Evolutionary conservation across 768 basidiomycete genomes (phyloP).

Genomic region (Mycena rosella): DNA sequence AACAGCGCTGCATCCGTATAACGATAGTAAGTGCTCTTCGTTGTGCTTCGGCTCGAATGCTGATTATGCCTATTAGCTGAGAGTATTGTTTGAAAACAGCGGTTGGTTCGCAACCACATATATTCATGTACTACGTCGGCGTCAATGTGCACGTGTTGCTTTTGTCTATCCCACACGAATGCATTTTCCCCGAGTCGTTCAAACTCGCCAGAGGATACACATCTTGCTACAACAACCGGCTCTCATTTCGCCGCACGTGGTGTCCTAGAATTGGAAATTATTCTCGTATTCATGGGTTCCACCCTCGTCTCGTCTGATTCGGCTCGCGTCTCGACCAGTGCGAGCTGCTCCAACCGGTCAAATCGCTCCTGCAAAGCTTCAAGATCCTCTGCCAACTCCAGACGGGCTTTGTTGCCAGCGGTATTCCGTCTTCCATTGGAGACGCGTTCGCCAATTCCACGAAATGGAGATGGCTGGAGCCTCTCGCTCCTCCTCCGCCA

Average conservation of each 20-base stretch:
- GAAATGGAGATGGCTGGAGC: neutral
- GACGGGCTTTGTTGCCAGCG: neutral
- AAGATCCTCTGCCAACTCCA: neutral
- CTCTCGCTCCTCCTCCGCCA: neutral
- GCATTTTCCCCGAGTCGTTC: too few relatives aligned
- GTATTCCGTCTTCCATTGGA: neutral
- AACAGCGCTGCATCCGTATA: constrained; percentile 39
- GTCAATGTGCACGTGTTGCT: too few relatives aligned
- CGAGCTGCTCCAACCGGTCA: neutral
- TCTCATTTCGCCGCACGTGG: too few relatives aligned
- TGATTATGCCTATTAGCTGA: constrained; percentile 15
- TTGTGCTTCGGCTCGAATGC: neutral
- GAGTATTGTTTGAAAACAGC: too few relatives aligned
- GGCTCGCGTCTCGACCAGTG: neutral
- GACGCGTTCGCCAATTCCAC: neutral
- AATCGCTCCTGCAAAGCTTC: neutral
- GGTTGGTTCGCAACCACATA: too few relatives aligned
- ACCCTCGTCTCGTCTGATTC: neutral
- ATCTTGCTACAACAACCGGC: too few relatives aligned
- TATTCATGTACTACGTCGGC: too few relatives aligned
- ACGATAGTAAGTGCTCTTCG: constrained; percentile 31
- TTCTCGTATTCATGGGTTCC: too few relatives aligned
- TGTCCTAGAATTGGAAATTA: too few relatives aligned
- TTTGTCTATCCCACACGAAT: too few relatives aligned
- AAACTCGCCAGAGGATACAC: too few relatives aligned